Base-by-base conservation (phyloP, 2,329 filamentous ascomycete genomes). In the Ilyonectria destructans region DNA sequence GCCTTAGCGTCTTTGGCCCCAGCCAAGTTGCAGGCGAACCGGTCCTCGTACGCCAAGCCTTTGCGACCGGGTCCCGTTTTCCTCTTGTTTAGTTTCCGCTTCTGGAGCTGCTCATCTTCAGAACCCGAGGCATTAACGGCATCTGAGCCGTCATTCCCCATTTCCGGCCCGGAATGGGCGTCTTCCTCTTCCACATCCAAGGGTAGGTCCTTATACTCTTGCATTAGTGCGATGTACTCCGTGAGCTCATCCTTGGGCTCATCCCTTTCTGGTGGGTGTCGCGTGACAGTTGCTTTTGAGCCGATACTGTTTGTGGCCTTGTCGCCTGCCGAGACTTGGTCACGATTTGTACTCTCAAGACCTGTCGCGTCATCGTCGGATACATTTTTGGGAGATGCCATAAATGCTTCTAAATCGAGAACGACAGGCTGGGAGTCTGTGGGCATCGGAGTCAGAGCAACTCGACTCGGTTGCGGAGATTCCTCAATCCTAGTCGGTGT, bases 191-290 rank as follows among this genome's bases (percentile, higher is more conserved):
- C 85, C 7, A 78, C 76, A 63, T 88, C 86, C 6, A 90, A 75
- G 2, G 88, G 87, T 35, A 94, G 82, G 65, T 91, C 82, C 66
- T 88, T 87, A 35, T 88, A 86, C 62, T 88, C 84, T 73, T 87
- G 89, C 54, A 91, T 85, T 74, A 92, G 85, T 35, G 87, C 81
- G 65, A 96, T 94, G 61, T 89, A 87, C 40, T 88, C 82, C 35
- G 91, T 87, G 9, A 96, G 82, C 31, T 88, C 89, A 72, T 93
- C 91, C 35, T 73, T 58, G 26, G 69, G 58, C 5, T 12, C 33
- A 19, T 69, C 56, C 10, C 49, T 49, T 10, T 49, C 49, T 51
- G 35, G 40, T 13, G 21, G 21, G 13, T 15, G 69, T 61, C 6
- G 15, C 6, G n/a, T 19, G 17, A 37, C 51, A n/a, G 4, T 15